Base-by-base conservation (phyloP, 1,284 basidiomycete genomes). In the Apiotrichum sp. region DNA sequence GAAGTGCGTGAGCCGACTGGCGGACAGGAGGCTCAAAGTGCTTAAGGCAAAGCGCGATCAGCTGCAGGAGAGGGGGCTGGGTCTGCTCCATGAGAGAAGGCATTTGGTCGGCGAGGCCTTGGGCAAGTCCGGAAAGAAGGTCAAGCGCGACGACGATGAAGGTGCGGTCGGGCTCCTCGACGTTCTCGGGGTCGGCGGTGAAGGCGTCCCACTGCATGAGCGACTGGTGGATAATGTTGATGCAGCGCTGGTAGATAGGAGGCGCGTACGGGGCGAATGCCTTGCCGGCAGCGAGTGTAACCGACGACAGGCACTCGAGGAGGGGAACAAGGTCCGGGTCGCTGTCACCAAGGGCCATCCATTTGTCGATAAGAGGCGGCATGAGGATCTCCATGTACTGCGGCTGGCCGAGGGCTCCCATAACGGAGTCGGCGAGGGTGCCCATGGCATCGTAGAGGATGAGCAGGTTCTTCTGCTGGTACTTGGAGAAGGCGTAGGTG, bases 401-500 rank as follows among this genome's bases (percentile, higher is more conserved):
- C 1, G 89, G 84, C 66, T 89, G 88, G 68, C 90, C 88, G 57
- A 99, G 78, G 6, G 91, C 89, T 44, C 84, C 74, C 7, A 93
- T 93, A 40, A 99, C 95, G 13, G 93, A 91, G 72, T 99, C 96
- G 3, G 96, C 96, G 14, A 99, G 80, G 1, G 96, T 98, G 5
- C 96, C 95, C 55, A 99, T 87, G 11, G 96, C 96, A 72, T 99
- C 96, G 73, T 98, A 98, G 40, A 99, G 78, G 63, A 98, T 98
- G 62, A 99, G 82, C 82, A 98, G 86, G 73, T 99, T 99, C 83
- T 98, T 98, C 76, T 97, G 93, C 74, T 99, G 95, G 74, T 99
- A 99, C 78, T 96, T 97, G 62, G 89, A 85, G 75, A 98, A 98
- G 0, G 96, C 96, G 63, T 89, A 86, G 22, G 97, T 93, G 53